Evolutionary conservation across 495 filamentous ascomycete species (phyloP).

Genomic region (Aspergillus egyptiacus): DNA sequence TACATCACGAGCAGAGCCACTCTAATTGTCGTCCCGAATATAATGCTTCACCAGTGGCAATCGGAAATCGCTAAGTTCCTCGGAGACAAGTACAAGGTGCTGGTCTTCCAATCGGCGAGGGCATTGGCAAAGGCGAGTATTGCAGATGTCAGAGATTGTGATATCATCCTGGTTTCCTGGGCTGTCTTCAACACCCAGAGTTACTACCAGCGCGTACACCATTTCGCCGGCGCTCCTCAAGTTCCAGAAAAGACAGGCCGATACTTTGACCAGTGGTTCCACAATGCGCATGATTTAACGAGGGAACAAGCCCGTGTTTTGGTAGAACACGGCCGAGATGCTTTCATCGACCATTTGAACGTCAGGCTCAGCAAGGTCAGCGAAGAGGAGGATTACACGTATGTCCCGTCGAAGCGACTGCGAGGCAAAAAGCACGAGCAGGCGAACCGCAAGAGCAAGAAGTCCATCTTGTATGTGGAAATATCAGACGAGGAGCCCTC

Average conservation of each 20-base stretch:
- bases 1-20: constrained; percentile 56
- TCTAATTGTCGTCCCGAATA: constrained; percentile 59
- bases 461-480: constrained; percentile 9
- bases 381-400: constrained; percentile 20
- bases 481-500: constrained; percentile 14
- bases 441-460: not conserved
- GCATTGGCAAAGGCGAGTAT: constrained; percentile 34
- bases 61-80: constrained; percentile 57
- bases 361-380: constrained; percentile 20
- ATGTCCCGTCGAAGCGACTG: constrained; percentile 30
- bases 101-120: constrained; percentile 32
- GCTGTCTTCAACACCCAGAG: constrained; percentile 34
- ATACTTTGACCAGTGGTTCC: constrained; percentile 50
- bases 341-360: constrained; percentile 25
- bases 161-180: constrained; percentile 53
- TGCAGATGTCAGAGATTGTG: constrained; percentile 38
- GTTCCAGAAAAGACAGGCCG: constrained; percentile 37
- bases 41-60: constrained; percentile 63
- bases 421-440: constrained; percentile 22
- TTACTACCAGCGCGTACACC: constrained; percentile 47
- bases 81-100: constrained; percentile 29
- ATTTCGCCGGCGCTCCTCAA: constrained; percentile 46
- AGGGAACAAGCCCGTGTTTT: constrained; percentile 37
- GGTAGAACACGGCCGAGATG: constrained; percentile 17
- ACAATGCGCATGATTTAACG: constrained; percentile 35